Conservation (phyloP, 331 rosid species). For the Arachis monticola region DNA sequence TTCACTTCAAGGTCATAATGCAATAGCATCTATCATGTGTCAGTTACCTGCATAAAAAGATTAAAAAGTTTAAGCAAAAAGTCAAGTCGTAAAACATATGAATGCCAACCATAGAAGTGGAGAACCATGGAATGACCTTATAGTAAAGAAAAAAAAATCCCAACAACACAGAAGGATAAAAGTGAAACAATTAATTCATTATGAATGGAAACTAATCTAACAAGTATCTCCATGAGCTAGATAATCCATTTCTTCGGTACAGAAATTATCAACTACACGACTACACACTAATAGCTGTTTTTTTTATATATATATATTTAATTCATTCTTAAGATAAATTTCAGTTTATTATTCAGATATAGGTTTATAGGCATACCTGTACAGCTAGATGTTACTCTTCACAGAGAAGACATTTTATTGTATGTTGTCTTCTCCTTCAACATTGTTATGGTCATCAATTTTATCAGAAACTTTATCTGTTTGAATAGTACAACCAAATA, state of each 20-base stretch:
- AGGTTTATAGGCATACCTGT: conserved; percentile 48
- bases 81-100: neutral
- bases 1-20: conserved; percentile 30
- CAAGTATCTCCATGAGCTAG: conserved; percentile 7
- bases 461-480: conserved; percentile 43
- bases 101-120: conserved; percentile 3
- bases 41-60: conserved; percentile 43
- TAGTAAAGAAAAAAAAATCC: too few species aligned
- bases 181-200: conserved; percentile 5
- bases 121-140: too few species aligned
- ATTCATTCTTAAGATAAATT: conserved; percentile 11
- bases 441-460: conserved; percentile 41
- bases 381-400: conserved; percentile 28
- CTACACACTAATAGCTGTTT: neutral
- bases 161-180: neutral
- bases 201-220: conserved; percentile 6
- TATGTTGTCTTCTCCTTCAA: too few species aligned
- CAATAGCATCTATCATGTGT: conserved; percentile 48
- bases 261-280: neutral
- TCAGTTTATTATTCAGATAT: neutral
- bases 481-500: conserved; percentile 71
- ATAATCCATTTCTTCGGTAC: neutral
- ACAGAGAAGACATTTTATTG: too few species aligned
- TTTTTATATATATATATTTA: neutral
- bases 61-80: neutral